Evolutionary conservation across 2,329 filamentous ascomycete genomes (phyloP), one percentile per base, ranked within the genome.

Genomic region (Rhynchosporium graminicola): DNA sequence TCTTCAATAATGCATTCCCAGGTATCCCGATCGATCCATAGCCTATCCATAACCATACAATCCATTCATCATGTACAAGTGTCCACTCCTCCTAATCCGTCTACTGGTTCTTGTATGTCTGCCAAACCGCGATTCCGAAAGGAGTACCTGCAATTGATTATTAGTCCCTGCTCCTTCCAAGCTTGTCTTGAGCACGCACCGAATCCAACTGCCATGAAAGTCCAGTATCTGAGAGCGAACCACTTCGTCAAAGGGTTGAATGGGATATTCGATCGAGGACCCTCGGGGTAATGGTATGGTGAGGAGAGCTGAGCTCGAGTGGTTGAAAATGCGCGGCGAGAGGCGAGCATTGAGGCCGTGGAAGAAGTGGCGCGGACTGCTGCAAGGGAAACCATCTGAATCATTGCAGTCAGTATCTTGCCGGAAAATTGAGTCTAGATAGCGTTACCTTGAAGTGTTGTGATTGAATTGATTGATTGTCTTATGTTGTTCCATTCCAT

Each of bases 241-340:
- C 84, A 90, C 80, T 87, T 91, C 76, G 88, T 94, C 81, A 91
- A 84, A 71, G 95, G 90, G 85, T 99, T 96, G 87, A 99, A 99
- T 70, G 95, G 95, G 70, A 99, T 80, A 86, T 97, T 98, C 83
- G 85, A 88, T 80, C 92, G 90, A 75, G 94, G 91, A 69, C 94
- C 95, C 83, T 98, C 94, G 73, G 94, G 89, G 83, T 99, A 99
- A 85, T 99, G 95, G 88, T 96, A 97, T 68, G 93, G 93, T 77
- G 91, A 96, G 73, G 83, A 86, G 77, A 96, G 81, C 78, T 91
- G 92, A 77, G 89, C 80, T 75, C 91, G 91, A 77, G 94, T 96
- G 75, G 91, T 87, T 79, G 92, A 89, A 89, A 99, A 97, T 81
- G 89, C 92, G 79, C 95, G 93, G 82, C 92, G 92, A 84, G 88